phyloP scores from a whole-genome alignment of 192 early-diverging fungal species.

The Geranomyces variabilis region DNA sequence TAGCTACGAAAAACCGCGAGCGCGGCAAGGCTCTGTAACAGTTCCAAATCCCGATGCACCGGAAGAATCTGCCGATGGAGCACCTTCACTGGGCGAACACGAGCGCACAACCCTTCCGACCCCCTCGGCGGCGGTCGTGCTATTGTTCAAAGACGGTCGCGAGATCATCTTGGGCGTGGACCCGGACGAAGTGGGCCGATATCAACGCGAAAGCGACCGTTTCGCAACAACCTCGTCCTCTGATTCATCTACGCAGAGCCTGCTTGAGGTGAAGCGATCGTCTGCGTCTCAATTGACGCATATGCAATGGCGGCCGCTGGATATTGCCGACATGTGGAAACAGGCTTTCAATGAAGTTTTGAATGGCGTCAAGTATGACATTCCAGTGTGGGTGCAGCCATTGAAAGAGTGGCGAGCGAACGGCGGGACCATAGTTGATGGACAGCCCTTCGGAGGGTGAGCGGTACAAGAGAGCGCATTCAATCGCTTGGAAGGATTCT shows the following conservation, averaged over 20 bases:
- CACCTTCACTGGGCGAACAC: background rate
- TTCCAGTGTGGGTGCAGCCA: slow-evolving; percentile 26
- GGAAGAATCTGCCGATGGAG: background rate
- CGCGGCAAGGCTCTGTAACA: background rate
- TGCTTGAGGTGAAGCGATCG: background rate
- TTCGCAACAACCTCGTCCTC: background rate
- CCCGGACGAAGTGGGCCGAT: slow-evolving; percentile 18
- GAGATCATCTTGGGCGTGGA: slow-evolving; percentile 21
- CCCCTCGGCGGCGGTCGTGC: slow-evolving; percentile 13
- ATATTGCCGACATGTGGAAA: slow-evolving; percentile 38
- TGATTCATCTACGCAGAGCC: background rate
- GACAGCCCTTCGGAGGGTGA: background rate
- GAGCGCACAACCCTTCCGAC: slow-evolving; percentile 6
- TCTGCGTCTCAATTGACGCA: background rate
- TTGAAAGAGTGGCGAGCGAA: slow-evolving; percentile 11
- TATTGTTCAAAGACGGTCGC: slow-evolving; percentile 26
- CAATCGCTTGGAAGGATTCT: too few relatives aligned
- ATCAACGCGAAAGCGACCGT: slow-evolving; percentile 7
- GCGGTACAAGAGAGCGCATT: too few relatives aligned
- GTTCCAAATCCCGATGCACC: background rate
- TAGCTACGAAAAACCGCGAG: slow-evolving; percentile 11
- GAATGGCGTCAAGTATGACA: slow-evolving; percentile 31
- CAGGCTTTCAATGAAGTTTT: slow-evolving; percentile 33
- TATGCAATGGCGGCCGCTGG: slow-evolving; percentile 19
- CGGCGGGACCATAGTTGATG: background rate